These are phyloP conservation scores for Trypanosoma theileri DNA, from an alignment of 208 protist species.

Conservation along the genomic window DNA sequence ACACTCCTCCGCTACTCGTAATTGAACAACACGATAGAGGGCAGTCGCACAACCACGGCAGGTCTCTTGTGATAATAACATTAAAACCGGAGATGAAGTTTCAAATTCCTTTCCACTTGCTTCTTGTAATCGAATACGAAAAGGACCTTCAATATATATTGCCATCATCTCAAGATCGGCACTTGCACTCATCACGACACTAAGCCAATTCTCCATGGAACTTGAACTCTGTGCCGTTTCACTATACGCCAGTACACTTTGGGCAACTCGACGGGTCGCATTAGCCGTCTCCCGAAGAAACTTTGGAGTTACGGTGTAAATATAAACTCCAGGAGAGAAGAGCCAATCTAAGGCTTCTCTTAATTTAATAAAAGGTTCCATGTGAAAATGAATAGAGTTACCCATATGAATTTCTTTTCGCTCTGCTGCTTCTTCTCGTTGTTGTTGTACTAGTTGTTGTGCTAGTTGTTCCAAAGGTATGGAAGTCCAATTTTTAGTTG, in stretches of 20 bases:
- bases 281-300: slow-evolving; percentile 37
- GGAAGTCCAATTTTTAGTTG: not conserved
- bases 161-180: slow-evolving; percentile 21
- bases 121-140: slow-evolving; percentile 15
- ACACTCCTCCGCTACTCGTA: slow-evolving; percentile 39
- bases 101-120: slow-evolving; percentile 12
- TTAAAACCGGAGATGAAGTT: slow-evolving; percentile 10
- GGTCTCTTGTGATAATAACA: slow-evolving; percentile 8
- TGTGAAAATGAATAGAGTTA: slow-evolving; percentile 7
- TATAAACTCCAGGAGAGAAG: slow-evolving; percentile 43
- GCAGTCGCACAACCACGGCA: slow-evolving; percentile 31
- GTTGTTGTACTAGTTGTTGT: not conserved
- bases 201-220: slow-evolving; percentile 22
- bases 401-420: not conserved
- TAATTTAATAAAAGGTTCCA: slow-evolving; percentile 32
- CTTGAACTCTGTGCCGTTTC: slow-evolving; percentile 3
- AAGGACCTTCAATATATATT: slow-evolving; percentile 18
- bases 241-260: slow-evolving; percentile 8
- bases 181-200: slow-evolving; percentile 4
- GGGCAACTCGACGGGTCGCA: slow-evolving; percentile 1
- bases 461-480: slow-evolving; percentile 9
- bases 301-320: slow-evolving; percentile 38
- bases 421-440: not conserved
- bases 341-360: slow-evolving; percentile 34
- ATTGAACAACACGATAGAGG: slow-evolving; percentile 29